Evolutionary conservation across 768 basidiomycete genomes (phyloP).

Genomic region (Vishniacozyma victoriae): DNA sequence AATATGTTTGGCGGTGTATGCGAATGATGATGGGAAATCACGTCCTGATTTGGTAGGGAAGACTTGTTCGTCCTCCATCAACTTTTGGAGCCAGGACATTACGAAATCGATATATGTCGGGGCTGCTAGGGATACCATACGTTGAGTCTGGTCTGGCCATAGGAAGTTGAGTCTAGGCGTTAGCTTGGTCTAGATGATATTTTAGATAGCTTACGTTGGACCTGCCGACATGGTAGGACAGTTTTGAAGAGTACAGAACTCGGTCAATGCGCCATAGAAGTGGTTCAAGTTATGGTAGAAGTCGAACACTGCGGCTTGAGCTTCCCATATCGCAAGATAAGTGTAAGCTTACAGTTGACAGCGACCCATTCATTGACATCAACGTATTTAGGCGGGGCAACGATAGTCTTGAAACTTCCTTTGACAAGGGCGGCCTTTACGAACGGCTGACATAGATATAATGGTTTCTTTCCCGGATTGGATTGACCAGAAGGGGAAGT

Average conservation of each 20-base stretch:
- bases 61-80: slow-evolving; percentile 85
- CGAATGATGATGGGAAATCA: slow-evolving; percentile 80
- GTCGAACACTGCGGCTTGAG: slow-evolving; percentile 66
- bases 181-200: not conserved
- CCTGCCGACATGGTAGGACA: slow-evolving; percentile 93
- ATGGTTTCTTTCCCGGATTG: slow-evolving; percentile 24
- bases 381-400: slow-evolving; percentile 89
- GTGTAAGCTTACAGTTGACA: slow-evolving; percentile 66
- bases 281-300: slow-evolving; percentile 96
- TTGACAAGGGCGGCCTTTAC: slow-evolving; percentile 92
- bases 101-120: slow-evolving; percentile 97
- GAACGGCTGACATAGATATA: slow-evolving; percentile 91
- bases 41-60: slow-evolving; percentile 96
- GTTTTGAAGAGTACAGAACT: slow-evolving; percentile 81
- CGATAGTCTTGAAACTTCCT: slow-evolving; percentile 97
- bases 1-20: slow-evolving; percentile 79
- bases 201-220: slow-evolving; percentile 56
- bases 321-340: not conserved
- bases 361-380: slow-evolving; percentile 98
- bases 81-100: slow-evolving; percentile 92
- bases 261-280: slow-evolving; percentile 89
- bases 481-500: slow-evolving; percentile 10
- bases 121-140: slow-evolving; percentile 78
- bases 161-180: slow-evolving; percentile 78
- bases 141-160: slow-evolving; percentile 89